A percentile compares a stretch with the other conserved stretches of the same genome.
Conservation (phyloP, 257 asterid species). For the Solanum neorickii region DNA sequence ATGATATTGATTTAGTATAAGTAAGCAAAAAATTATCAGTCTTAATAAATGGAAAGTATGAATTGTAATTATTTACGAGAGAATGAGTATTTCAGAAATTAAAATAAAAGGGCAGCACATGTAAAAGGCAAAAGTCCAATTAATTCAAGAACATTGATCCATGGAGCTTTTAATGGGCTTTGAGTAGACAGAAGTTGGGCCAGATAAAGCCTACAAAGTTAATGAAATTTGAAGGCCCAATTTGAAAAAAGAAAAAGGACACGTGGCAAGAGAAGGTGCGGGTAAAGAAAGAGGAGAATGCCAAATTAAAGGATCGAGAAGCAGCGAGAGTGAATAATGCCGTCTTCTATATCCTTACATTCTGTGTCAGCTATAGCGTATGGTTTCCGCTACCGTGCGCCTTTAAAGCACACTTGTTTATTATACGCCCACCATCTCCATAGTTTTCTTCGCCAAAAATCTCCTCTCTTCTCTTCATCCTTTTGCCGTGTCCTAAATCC, state of each 20-base stretch:
- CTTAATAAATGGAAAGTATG: too few species aligned
- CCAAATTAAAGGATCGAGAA: neutral
- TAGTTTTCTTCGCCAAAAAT: neutral
- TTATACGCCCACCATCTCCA: conserved; percentile 10
- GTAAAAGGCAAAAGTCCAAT: neutral
- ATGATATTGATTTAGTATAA: too few species aligned
- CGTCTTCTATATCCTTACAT: neutral
- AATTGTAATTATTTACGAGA: too few species aligned
- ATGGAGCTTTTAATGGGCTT: neutral
- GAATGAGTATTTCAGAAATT: too few species aligned
- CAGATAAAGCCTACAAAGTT: neutral
- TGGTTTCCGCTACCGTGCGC: conserved; percentile 48
- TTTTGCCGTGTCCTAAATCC: conserved; percentile 17
- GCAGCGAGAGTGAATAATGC: neutral
- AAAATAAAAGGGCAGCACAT: too few species aligned
- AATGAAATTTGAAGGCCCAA: neutral
- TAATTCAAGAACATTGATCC: neutral
- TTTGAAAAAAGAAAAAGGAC: neutral
- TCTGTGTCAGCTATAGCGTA: conserved; percentile 11
- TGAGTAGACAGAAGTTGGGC: neutral
- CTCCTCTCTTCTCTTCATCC: conserved; percentile 18
- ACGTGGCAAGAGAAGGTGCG: neutral
- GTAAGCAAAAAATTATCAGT: too few species aligned
- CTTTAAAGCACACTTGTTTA: conserved; percentile 16
- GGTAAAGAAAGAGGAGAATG: neutral